phyloP scores from a whole-genome alignment of 495 filamentous ascomycete genomes.

The Podospora pseudocomata region DNA sequence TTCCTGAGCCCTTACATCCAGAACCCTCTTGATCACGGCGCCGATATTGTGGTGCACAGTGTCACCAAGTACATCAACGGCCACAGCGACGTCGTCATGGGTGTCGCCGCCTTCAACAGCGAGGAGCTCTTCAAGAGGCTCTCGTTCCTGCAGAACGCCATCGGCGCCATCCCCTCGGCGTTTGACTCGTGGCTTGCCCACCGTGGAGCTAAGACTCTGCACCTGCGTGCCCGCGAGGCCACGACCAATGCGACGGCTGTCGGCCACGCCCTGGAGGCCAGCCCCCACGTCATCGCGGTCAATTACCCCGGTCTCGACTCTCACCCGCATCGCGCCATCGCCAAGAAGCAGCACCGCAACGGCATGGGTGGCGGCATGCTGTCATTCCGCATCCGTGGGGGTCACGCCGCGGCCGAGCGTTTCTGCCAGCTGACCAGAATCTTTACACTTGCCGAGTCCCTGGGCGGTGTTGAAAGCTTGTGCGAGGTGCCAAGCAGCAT shows the following conservation, averaged over 20 bases:
- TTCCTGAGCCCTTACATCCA: constrained; percentile 95
- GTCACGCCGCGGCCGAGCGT: constrained; percentile 76
- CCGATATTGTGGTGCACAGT: constrained; percentile 96
- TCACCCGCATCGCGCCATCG: constrained; percentile 81
- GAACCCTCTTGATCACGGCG: constrained; percentile 91
- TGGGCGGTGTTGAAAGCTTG: constrained; percentile 90
- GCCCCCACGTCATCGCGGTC: constrained; percentile 76
- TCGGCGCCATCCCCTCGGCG: constrained; percentile 87
- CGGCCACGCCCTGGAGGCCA: constrained; percentile 70
- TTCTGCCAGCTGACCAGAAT: constrained; percentile 89
- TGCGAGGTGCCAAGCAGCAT: constrained; percentile 89
- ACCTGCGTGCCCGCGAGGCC: constrained; percentile 84
- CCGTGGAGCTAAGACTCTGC: constrained; percentile 92
- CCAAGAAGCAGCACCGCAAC: constrained; percentile 84
- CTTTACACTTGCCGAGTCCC: constrained; percentile 88
- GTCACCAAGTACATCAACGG: constrained; percentile 99
- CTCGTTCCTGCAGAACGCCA: constrained; percentile 92
- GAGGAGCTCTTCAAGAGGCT: constrained; percentile 71
- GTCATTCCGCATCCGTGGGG: constrained; percentile 89
- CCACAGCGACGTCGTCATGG: constrained; percentile 97
- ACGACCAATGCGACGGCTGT: constrained; percentile 75
- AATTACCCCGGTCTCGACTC: constrained; percentile 92
- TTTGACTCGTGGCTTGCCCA: constrained; percentile 99
- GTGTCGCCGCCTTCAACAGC: constrained; percentile 91
- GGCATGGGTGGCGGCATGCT: constrained; percentile 98